Evolutionary conservation across 73 alveolate genomes (phyloP).

Genomic region (Durusdinium trenchii): DNA sequence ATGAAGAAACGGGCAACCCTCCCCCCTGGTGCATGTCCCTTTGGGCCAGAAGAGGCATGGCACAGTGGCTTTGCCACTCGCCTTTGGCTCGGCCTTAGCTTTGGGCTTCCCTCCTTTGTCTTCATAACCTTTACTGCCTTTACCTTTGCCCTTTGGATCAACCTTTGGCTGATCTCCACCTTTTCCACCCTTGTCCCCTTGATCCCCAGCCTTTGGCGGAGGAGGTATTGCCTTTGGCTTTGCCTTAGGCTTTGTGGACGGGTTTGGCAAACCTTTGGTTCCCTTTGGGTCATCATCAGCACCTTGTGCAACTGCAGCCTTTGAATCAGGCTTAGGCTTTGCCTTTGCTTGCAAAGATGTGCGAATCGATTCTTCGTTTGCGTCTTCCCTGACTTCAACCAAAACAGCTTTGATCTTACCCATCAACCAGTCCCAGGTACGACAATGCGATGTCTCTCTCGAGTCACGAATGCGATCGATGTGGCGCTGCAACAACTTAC

Average conservation of each 20-base stretch:
- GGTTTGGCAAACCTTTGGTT: neutral
- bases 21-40: constrained; percentile 61
- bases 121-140: neutral
- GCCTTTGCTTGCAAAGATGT: neutral
- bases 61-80: neutral
- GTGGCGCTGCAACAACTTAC: neutral
- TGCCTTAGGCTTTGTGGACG: neutral
- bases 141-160: constrained; percentile 63
- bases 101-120: neutral
- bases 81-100: constrained; percentile 36
- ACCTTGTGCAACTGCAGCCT: neutral
- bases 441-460: neutral
- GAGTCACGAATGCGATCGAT: constrained; percentile 4
- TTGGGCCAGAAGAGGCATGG: constrained; percentile 8
- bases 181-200: neutral
- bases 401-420: neutral
- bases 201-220: constrained; percentile 57
- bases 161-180: constrained; percentile 47
- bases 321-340: neutral
- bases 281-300: neutral
- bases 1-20: neutral
- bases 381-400: neutral
- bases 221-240: neutral
- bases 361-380: constrained; percentile 6
- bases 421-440: constrained; percentile 32